Evolutionary conservation across 169 alveolate species (phyloP), one percentile per base, ranked within the genome.

Genomic region (Eimeria praecox): DNA sequence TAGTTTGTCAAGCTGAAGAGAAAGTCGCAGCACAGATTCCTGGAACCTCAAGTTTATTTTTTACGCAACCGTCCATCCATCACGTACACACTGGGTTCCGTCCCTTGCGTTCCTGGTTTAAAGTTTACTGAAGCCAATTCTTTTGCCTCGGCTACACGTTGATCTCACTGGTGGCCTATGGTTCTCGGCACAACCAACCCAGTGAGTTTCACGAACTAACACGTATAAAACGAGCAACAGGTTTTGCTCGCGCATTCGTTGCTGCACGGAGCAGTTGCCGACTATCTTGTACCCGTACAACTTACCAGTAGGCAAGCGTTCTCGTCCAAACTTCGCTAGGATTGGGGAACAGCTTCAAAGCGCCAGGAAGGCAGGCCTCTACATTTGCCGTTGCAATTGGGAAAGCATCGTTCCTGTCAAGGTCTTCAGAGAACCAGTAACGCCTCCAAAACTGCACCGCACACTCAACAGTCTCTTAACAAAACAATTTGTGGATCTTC

Each of bases 401-500:
- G 35, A 78, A 77, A 44, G 92, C 78, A 10, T 59, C 77, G 40
- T 56, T 83, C 66, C 95, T 86, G 56, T 92, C 95, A 10, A 87
- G 88, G 59, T 80, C 95, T 10, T 64, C 44, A 30, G 92, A 92
- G 73, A 73, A 92, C 95, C 95, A 92, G 92, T 92, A 92, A 27
- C 75, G 49, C 69, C 95, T 77, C 95, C 95, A 92, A 62, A 44
- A 92, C 95, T 92, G 94, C 35, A 89, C 42, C 75, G 40, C 75
- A 64, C 8, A 18, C n/a, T 5, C 40, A 64, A n/a, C 75, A 64
- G 6, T 14, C 24, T 24, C 40, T 27, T 14, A 64, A 59, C 24
- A 4, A 59, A 27, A 22, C 0, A 9, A 10, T 6, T 1, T 59
- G 5, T 20, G 33, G 69, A 27, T 59, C 33, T 59, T 27, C 16